phyloP scores from a whole-genome alignment of 257 asterid species.

The Rubia yunnanensis region DNA sequence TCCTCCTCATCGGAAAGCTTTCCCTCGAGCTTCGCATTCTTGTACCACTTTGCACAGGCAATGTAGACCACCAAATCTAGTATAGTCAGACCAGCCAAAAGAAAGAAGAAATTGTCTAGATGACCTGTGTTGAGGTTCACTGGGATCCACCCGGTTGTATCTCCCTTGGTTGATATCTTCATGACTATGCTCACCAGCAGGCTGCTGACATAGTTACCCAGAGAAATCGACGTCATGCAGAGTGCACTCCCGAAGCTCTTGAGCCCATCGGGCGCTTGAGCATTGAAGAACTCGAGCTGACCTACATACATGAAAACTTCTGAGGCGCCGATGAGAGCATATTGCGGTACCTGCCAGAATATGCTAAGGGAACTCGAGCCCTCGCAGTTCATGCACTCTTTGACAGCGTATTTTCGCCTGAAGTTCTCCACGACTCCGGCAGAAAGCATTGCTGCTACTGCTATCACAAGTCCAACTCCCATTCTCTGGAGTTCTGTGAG shows the following conservation, averaged over 20 bases:
- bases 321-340: constrained; percentile 75
- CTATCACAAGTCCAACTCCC: constrained; percentile 83
- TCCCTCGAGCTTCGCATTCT: constrained; percentile 41
- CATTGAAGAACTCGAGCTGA: constrained; percentile 83
- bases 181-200: constrained; percentile 67
- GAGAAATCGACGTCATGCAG: constrained; percentile 88
- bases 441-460: constrained; percentile 65
- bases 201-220: constrained; percentile 84
- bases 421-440: constrained; percentile 75
- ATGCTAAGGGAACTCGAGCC: constrained; percentile 85
- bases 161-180: constrained; percentile 58
- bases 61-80: constrained; percentile 52
- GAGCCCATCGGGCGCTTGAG: constrained; percentile 81
- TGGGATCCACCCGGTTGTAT: constrained; percentile 92
- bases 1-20: constrained; percentile 22
- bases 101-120: constrained; percentile 69
- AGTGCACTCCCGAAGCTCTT: constrained; percentile 96
- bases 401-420: constrained; percentile 52
- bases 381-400: constrained; percentile 58
- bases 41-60: constrained; percentile 64
- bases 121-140: constrained; percentile 79
- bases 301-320: constrained; percentile 95
- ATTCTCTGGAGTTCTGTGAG: constrained; percentile 86
- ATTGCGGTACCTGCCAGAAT: constrained; percentile 93
- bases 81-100: constrained; percentile 68